These are phyloP conservation scores for Didymella segeticola DNA, from an alignment of 2,329 filamentous ascomycete species.

Conservation along the genomic window DNA sequence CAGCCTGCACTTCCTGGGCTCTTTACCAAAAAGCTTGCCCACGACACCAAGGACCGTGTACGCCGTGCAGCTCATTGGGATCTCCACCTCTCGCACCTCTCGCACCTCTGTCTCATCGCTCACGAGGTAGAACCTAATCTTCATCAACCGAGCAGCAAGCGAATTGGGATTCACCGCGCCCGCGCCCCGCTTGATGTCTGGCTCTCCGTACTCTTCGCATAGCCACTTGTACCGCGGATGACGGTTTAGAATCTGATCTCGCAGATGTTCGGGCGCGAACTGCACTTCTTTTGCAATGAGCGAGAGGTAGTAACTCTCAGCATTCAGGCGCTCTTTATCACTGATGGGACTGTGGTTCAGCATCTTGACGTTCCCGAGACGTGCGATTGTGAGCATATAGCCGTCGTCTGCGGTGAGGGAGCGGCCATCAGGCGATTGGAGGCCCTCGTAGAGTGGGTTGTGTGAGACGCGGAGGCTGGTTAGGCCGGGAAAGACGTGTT, in stretches of 20 bases:
- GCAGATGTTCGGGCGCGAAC: conserved; percentile 62
- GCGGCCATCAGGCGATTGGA: conserved; percentile 51
- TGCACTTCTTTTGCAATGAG: conserved; percentile 80
- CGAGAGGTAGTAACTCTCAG: conserved; percentile 91
- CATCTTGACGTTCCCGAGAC: conserved; percentile 69
- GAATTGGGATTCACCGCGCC: conserved; percentile 74
- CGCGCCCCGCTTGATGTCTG: conserved; percentile 61
- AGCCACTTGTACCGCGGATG: conserved; percentile 79
- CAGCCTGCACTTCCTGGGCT: conserved; percentile 70
- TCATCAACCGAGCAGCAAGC: conserved; percentile 78
- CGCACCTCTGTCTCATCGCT: conserved; percentile 19
- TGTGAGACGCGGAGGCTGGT: conserved; percentile 78
- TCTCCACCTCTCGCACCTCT: conserved; percentile 49
- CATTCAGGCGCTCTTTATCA: conserved; percentile 77
- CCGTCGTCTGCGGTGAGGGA: conserved; percentile 72
- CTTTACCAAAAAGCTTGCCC: conserved; percentile 70
- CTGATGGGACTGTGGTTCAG: conserved; percentile 78
- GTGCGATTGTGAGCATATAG: conserved; percentile 86
- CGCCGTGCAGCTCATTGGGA: conserved; percentile 80
- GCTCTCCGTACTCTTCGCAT: conserved; percentile 77
- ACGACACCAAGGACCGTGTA: conserved; percentile 84
- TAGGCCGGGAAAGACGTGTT: conserved; percentile 73
- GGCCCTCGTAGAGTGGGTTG: conserved; percentile 79
- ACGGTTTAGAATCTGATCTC: conserved; percentile 60
- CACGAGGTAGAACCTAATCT: conserved; percentile 59